Evolutionary conservation across 306 rosid genomes (phyloP), one percentile per base, ranked within the genome.

Genomic region (Gleditsia sinensis): DNA sequence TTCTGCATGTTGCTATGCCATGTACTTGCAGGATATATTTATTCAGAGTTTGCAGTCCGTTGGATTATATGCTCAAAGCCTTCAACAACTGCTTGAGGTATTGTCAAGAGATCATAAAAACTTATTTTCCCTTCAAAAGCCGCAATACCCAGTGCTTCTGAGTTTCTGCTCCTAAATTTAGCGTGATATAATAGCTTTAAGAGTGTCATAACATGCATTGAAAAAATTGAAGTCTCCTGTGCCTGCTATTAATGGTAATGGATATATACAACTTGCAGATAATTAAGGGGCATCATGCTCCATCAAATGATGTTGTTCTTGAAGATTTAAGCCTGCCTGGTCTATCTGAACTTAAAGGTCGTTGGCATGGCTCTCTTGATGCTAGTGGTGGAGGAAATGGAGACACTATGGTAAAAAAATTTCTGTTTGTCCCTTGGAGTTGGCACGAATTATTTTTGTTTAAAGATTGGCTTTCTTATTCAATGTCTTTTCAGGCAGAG

Each of bases 351-450:
- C 87, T 93, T 64, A 86, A 82, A 86, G 98, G 98, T 77, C 85
- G 87, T 21, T 93, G 97, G 98, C 92, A 45, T 80, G 98, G 98
- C 78, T 91, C 92, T 83, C 96, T 93, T 80, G 98, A 91, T 87
- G 97, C 98, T 43, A 93, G 97, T 73, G 98, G 98, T 28, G 97
- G 98, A 62, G 93, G 98, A 80, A 93, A 93, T 76, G 97, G 96
- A 70, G 98, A 93, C 84, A 93, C 98, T 37, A 79, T 86, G 98
- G 98, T 93, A 84, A 60, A 71, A 33, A 39, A 12, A 17, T 27
- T 75, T 69, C 7, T 81, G 71, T 76, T 74, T 63, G 5, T 48
- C 34, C 71, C 46, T 64, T 36, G 46, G 62, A 70, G 73, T 76
- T 61, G 46, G 69, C 77, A 32, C 76, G 71, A 58, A 51, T 12